Conservation (phyloP, 768 basidiomycete genomes). For the Termitomyces sp. region DNA sequence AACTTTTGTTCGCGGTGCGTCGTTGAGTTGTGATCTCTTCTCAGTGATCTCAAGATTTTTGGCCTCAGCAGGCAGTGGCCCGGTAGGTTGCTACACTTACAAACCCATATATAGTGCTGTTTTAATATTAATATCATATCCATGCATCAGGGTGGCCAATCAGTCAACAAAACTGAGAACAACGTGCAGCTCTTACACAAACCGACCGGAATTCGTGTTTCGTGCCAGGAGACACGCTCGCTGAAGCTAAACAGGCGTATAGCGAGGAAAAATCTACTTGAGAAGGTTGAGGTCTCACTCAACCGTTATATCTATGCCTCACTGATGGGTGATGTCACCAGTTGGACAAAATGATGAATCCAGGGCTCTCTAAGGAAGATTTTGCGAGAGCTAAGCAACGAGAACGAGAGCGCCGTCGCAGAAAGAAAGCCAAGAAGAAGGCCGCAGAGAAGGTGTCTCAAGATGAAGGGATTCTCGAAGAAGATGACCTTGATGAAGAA, state of each 20-base stretch:
- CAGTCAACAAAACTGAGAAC: conserved; percentile 92
- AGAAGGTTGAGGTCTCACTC: conserved; percentile 52
- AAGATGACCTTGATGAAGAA: conserved; percentile 5
- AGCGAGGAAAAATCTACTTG: conserved; percentile 68
- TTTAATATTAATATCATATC: conserved; percentile 26
- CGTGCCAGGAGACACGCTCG: conserved; percentile 88
- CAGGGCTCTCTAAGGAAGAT: conserved; percentile 72
- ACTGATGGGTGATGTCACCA: conserved; percentile 30
- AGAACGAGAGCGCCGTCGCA: conserved; percentile 69
- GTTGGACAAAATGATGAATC: conserved; percentile 72
- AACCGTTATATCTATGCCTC: conserved; percentile 4
- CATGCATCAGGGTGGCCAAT: conserved; percentile 76
- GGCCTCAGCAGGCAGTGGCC: conserved; percentile 66
- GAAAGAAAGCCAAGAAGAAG: conserved; percentile 80
- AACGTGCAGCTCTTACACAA: conserved; percentile 88
- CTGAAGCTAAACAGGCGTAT: conserved; percentile 73
- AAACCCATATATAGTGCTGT: conserved; percentile 15
- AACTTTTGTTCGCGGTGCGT: conserved; percentile 77
- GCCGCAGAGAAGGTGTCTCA: conserved; percentile 27
- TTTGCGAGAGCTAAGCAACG: conserved; percentile 68
- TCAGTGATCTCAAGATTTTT: conserved; percentile 3
- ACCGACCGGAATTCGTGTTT: conserved; percentile 83
- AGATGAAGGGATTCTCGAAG: conserved; percentile 7
- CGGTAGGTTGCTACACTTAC: conserved; percentile 38
- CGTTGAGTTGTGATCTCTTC: not conserved